Conservation (phyloP, 495 filamentous ascomycete species). For the Cercophora newfieldiana region DNA sequence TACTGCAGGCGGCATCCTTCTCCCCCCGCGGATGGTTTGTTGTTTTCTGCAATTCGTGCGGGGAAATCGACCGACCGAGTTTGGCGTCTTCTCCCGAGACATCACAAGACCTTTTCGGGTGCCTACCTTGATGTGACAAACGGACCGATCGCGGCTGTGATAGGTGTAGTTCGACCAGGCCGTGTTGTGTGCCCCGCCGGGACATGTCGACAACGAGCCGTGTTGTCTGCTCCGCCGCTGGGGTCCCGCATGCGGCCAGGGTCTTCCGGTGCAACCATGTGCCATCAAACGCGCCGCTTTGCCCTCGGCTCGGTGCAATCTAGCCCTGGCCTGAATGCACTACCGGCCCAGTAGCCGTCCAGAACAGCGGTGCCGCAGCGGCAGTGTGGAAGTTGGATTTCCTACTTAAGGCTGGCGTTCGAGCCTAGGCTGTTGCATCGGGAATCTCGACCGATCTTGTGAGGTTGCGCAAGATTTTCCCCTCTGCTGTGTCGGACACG, state of each 20-base stretch:
- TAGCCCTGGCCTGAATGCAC: background rate
- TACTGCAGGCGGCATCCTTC: background rate
- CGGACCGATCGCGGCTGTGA: background rate
- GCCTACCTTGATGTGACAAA: background rate
- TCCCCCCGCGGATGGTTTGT: conserved; percentile 2
- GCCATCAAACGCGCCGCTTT: conserved; percentile 7
- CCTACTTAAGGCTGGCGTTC: background rate
- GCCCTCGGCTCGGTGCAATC: conserved; percentile 14
- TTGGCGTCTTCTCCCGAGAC: conserved; percentile 5
- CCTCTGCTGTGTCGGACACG: background rate
- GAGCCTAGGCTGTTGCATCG: background rate
- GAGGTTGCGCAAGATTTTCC: background rate
- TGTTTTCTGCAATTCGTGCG: conserved; percentile 15
- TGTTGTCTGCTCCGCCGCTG: background rate
- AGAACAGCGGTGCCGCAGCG: background rate
- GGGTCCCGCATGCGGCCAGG: conserved; percentile 12
- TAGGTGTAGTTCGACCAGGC: background rate
- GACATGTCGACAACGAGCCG: background rate
- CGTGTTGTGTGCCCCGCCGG: background rate
- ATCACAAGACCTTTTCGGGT: conserved; percentile 7
- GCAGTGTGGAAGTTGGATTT: conserved; percentile 1
- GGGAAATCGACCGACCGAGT: conserved; percentile 1
- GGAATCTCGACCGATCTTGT: background rate
- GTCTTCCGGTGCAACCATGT: conserved; percentile 11
- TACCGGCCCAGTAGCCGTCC: conserved; percentile 3